Evolutionary conservation across 306 rosid genomes (phyloP).

Genomic region (Sphenostylis stenocarpa): DNA sequence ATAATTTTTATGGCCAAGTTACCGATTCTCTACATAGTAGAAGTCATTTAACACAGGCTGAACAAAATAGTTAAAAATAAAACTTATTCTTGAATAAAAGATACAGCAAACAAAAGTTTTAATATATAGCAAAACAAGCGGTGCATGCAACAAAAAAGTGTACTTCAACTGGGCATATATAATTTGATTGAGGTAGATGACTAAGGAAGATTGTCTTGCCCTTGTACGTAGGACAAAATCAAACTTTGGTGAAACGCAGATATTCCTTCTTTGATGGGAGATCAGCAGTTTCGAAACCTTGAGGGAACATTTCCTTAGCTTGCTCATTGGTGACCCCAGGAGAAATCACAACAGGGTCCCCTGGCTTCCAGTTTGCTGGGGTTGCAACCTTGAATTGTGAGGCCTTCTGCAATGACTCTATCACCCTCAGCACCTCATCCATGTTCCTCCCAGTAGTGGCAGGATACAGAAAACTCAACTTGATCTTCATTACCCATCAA

Average conservation of each 20-base stretch:
- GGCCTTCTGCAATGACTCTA: slow-evolving; percentile 77
- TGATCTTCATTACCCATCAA: slow-evolving; percentile 44
- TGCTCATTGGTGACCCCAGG: slow-evolving; percentile 60
- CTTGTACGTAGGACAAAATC: slow-evolving; percentile 1
- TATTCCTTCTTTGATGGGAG: slow-evolving; percentile 72
- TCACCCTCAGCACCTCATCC: slow-evolving; percentile 81
- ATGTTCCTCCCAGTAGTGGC: slow-evolving; percentile 80
- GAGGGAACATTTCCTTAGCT: slow-evolving; percentile 66
- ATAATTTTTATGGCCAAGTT: not conserved
- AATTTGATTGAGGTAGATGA: not conserved
- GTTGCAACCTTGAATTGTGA: slow-evolving; percentile 62
- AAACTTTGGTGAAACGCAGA: slow-evolving; percentile 63
- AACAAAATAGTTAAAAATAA: slow-evolving; percentile 6
- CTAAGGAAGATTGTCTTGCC: not conserved
- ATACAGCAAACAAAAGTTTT: not conserved
- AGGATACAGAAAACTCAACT: slow-evolving; percentile 78
- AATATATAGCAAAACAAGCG: not conserved
- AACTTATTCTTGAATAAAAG: slow-evolving; percentile 13
- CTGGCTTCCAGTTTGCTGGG: slow-evolving; percentile 76
- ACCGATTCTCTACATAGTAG: not conserved
- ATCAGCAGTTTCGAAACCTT: slow-evolving; percentile 50
- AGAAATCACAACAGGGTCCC: slow-evolving; percentile 52
- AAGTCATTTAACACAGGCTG: not conserved
- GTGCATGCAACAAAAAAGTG: not conserved
- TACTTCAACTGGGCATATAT: not conserved